Percentiles rank a stretch among this genome's conserved stretches.
Evolutionary conservation across 1,284 basidiomycete genomes (phyloP).

Genomic region (Cutaneotrichosporon curvatum): DNA sequence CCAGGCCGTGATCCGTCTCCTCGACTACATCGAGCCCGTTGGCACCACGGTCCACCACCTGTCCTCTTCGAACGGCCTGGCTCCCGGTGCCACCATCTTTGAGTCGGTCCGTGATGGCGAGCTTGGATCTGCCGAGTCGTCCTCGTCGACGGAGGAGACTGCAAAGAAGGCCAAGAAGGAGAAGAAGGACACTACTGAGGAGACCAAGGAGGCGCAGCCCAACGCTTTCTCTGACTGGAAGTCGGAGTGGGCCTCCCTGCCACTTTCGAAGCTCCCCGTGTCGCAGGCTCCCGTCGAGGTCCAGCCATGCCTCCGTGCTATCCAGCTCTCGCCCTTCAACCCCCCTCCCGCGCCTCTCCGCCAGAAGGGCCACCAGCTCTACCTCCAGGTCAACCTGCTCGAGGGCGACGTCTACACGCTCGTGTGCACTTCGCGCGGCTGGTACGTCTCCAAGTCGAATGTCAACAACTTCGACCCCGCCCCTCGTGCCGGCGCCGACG

Average conservation of each 20-base stretch:
- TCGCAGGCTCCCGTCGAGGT: slow-evolving; percentile 39
- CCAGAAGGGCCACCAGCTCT: slow-evolving; percentile 53
- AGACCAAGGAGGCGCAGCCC: slow-evolving; percentile 27
- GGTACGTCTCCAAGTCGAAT: slow-evolving; percentile 51
- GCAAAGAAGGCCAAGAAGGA: slow-evolving; percentile 38
- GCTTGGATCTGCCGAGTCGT: slow-evolving; percentile 25
- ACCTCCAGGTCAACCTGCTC: slow-evolving; percentile 51
- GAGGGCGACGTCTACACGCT: slow-evolving; percentile 53
- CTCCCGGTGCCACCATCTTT: slow-evolving; percentile 49
- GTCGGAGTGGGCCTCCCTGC: slow-evolving; percentile 22
- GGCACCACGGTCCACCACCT: slow-evolving; percentile 43
- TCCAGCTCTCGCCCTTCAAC: slow-evolving; percentile 54
- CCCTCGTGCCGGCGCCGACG: slow-evolving; percentile 35
- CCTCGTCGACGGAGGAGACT: slow-evolving; percentile 30
- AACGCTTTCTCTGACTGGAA: slow-evolving; percentile 47
- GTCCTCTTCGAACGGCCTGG: slow-evolving; percentile 45
- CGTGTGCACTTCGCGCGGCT: slow-evolving; percentile 51
- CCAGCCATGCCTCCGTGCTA: slow-evolving; percentile 45
- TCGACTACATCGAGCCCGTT: slow-evolving; percentile 48
- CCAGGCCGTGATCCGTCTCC: slow-evolving; percentile 48
- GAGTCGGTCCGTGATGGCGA: slow-evolving; percentile 48
- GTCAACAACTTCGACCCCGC: slow-evolving; percentile 48
- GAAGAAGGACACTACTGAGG: slow-evolving; percentile 31
- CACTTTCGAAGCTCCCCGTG: slow-evolving; percentile 40
- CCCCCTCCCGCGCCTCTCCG: slow-evolving; percentile 53